Base-by-base conservation (phyloP, 169 alveolate species). In the Plasmodium blacklocki region DNA sequence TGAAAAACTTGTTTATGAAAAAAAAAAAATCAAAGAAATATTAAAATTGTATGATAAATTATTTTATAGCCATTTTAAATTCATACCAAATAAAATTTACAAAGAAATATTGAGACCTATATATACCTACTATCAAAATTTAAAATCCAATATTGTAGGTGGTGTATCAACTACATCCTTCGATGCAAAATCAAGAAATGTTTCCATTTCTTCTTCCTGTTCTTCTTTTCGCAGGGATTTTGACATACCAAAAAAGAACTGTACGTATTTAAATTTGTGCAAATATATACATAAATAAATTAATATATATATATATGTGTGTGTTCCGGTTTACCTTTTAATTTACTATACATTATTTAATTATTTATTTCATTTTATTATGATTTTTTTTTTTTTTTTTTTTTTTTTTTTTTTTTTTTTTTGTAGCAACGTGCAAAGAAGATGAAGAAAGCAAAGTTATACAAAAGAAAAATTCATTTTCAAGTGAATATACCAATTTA, bases 21-120 rank as follows among this genome's bases (percentile, higher is more conserved):
- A 85, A 85, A 85, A 85, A 71, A 85, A 85, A 71, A 66, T 85
- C 3, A 85, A 85, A 85, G 92, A 85, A 60, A 85, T 85, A 71
- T 85, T 85, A 85, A 85, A 85, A 58, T 74, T 85, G 18, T 85
- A 85, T 50, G 92, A 85, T 85, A 85, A 85, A 52, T 71, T 85
- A 54, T 85, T 85, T 60, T 85, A 85, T 60, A 85, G 32, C 18
- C 87, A 85, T 71, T 85, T 85, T 85, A 85, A 85, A 39, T 85
- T 85, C 60, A 85, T 72, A 26, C 92, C 92, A 58, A 85, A 72
- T 63, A 85, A 85, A 52, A 43, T 85, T 66, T 85, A 85, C 70
- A 85, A 85, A 64, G 92, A 85, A 85, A 70, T 75, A 52, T 52
- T 85, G 32, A 85, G 92, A 60, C 92, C 92, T 58, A 85, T 85